These are phyloP conservation scores for Rhodotorula sp. DNA, from an alignment of 1,284 basidiomycete genomes.

Conservation along the genomic window DNA sequence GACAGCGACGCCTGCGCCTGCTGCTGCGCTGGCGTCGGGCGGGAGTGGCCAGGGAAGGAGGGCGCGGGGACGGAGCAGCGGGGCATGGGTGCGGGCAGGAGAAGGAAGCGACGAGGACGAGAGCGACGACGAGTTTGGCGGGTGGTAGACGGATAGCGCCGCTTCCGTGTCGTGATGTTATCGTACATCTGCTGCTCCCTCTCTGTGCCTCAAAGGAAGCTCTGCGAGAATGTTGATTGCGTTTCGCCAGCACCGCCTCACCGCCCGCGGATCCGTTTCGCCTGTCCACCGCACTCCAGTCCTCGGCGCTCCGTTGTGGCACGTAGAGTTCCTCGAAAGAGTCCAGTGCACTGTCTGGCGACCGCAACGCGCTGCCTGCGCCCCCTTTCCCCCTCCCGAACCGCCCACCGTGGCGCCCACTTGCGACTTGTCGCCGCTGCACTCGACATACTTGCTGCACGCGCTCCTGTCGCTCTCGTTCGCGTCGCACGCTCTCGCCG, in stretches of 20 bases:
- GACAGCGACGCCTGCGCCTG: not conserved
- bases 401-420: constrained; percentile 4
- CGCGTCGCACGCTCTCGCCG: constrained; percentile 8
- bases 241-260: too few relatives aligned
- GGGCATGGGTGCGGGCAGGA: not conserved
- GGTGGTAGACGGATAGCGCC: not conserved
- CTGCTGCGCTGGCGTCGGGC: not conserved
- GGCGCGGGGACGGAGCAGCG: too few relatives aligned
- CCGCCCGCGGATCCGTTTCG: too few relatives aligned
- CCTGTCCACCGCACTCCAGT: too few relatives aligned
- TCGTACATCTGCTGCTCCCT: not conserved
- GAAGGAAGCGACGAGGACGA: not conserved
- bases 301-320: too few relatives aligned
- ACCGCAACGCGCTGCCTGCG: too few relatives aligned
- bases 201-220: too few relatives aligned
- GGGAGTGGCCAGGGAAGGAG: too few relatives aligned
- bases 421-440: not conserved
- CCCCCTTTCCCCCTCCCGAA: not conserved
- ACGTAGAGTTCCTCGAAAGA: too few relatives aligned
- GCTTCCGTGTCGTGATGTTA: too few relatives aligned
- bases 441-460: constrained; percentile 16
- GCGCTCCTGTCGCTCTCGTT: constrained; percentile 22
- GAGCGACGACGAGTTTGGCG: not conserved
- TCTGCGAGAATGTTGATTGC: too few relatives aligned
- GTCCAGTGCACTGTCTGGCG: too few relatives aligned